Conservation (phyloP, 306 rosid species). For the Rubus idaeus region DNA sequence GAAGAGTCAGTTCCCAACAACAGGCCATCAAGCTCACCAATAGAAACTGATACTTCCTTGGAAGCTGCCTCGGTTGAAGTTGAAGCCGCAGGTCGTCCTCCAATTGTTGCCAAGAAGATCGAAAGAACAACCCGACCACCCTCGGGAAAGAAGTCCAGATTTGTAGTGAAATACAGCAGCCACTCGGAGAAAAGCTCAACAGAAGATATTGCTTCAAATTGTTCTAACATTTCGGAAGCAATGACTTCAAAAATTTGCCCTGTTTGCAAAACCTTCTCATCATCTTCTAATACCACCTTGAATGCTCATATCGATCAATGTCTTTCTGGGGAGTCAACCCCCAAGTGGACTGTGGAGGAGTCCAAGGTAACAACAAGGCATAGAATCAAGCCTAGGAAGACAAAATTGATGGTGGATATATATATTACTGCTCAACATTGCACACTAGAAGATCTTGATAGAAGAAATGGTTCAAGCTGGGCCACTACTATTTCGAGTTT, state of each 20-base stretch:
- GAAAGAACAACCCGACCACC: conserved; percentile 29
- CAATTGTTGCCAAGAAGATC: conserved; percentile 26
- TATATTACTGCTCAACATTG: conserved; percentile 45
- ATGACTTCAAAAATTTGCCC: conserved; percentile 64
- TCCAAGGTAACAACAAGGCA: conserved; percentile 38
- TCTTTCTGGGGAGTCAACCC: conserved; percentile 53
- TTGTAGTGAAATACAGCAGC: conserved; percentile 36
- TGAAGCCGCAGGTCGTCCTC: conserved; percentile 19
- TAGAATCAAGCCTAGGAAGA: conserved; percentile 56
- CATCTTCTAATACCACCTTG: conserved; percentile 60
- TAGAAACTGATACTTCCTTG: conserved; percentile 29
- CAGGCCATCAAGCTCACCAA: conserved; percentile 32
- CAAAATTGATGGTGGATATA: conserved; percentile 55
- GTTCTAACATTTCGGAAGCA: conserved; percentile 36
- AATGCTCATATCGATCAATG: conserved; percentile 71
- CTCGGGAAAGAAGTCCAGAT: conserved; percentile 47
- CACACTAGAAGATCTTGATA: conserved; percentile 60
- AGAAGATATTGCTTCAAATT: conserved; percentile 44
- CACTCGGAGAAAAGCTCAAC: conserved; percentile 37
- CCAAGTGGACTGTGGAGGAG: conserved; percentile 43
- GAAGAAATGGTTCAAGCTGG: conserved; percentile 60
- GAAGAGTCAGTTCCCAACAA: conserved; percentile 42
- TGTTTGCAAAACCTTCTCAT: conserved; percentile 62
- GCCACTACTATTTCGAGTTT: conserved; percentile 37
- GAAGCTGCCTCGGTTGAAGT: conserved; percentile 39